Base-by-base conservation (phyloP, 2,329 filamentous ascomycete genomes). In the Penicillium frequentans region DNA sequence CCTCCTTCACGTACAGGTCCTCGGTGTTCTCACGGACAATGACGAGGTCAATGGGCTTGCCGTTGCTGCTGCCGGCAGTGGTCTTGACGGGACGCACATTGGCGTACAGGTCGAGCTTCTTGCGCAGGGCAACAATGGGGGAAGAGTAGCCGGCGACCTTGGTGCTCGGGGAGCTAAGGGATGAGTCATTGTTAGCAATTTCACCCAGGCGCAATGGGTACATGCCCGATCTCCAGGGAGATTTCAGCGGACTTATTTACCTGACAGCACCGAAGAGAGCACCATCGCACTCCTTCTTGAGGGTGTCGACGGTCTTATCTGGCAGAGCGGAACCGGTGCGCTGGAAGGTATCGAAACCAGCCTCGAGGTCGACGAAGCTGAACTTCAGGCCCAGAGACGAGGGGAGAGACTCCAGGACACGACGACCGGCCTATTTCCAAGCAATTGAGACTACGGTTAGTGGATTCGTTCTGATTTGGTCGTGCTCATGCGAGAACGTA, bases 11-110 rank as follows among this genome's bases (percentile, higher is more conserved):
- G 78, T 96, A 96, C 42, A 99, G 84, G 75, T 99, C 95, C 81
- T 99, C 95, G 31, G 95, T 99, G 82, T 99, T 99, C 79, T 99
- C 95, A 64, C 95, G 90, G 54, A 98, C 95, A 70, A 98, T 99
- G 70, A 99, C 95, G 75, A 99, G 89, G 79, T 99, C 95, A 71
- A 97, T 92, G 62, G 90, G 89, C 69, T 76, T 74, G 55, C 72
- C 68, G 31, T 71, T 73, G 61, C 73, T 71, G 47, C 68, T 72
- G 27, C 75, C 76, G 54, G 85, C 84, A 33, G 86, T 89, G 46
- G 89, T 90, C 82, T 97, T 97, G 75, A 98, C 95, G 53, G 93
- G 93, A 37, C 95, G 90, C 50, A 99, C 93, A 75, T 99, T 99
- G 80, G 95, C 95, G 79, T 96, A 99, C 56, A 99, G 87, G 75